Conservation (phyloP, 768 basidiomycete genomes). For the Serendipita vermifera region DNA sequence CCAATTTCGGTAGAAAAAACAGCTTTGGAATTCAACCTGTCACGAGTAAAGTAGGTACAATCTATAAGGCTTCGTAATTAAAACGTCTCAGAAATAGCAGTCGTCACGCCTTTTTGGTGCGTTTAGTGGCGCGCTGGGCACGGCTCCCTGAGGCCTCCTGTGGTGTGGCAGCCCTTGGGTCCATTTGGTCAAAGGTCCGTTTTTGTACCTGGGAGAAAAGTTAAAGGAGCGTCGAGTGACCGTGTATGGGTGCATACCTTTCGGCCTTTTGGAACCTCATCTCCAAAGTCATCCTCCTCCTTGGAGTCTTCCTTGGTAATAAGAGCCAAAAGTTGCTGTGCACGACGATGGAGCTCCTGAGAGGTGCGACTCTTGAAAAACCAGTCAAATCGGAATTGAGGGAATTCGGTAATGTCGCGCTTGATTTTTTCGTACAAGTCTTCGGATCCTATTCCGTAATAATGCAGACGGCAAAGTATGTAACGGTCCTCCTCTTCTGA, state of each 20-base stretch:
- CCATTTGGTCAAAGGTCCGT: constrained; percentile 11
- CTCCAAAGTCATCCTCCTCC: constrained; percentile 49
- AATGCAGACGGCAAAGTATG: constrained; percentile 73
- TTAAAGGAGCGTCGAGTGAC: background rate
- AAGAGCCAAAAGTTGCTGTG: constrained; percentile 75
- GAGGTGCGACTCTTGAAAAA: constrained; percentile 91
- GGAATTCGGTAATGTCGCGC: constrained; percentile 92
- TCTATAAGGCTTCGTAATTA: no score
- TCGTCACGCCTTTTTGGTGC: constrained; percentile 5
- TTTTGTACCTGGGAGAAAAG: background rate
- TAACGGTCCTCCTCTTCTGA: constrained; percentile 96
- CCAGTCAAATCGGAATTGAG: constrained; percentile 96
- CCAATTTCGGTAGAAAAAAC: no score
- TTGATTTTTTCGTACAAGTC: constrained; percentile 94
- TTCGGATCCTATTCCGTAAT: constrained; percentile 80
- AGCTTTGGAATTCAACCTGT: no score
- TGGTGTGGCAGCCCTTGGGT: background rate
- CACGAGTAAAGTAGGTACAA: no score
- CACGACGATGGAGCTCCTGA: constrained; percentile 76
- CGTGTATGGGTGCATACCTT: background rate
- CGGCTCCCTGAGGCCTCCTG: background rate
- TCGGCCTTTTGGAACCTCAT: constrained; percentile 42
- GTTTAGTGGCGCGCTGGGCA: constrained; percentile 1
- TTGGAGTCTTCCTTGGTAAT: constrained; percentile 72
- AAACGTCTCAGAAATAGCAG: no score